Conservation (phyloP, 495 filamentous ascomycete species). For the Trichoderma gamsii region DNA sequence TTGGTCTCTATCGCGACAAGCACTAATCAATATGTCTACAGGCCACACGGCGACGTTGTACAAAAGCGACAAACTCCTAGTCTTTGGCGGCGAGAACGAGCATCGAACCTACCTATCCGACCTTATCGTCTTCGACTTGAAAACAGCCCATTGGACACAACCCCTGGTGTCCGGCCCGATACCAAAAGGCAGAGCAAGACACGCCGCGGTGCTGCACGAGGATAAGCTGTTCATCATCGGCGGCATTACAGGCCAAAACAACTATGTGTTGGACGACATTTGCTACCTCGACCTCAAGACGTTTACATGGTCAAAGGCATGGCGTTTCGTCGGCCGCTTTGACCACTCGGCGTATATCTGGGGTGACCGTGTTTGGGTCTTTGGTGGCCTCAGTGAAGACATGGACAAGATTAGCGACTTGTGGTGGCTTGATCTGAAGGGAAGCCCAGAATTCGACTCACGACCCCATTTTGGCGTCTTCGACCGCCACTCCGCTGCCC, state of each 20-base stretch:
- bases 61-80: conserved; percentile 85
- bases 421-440: conserved; percentile 94
- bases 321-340: conserved; percentile 89
- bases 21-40: conserved; percentile 28
- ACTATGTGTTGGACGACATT: conserved; percentile 85
- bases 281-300: conserved; percentile 95
- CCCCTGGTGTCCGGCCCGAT: conserved; percentile 76
- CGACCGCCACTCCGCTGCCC: conserved; percentile 32
- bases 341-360: conserved; percentile 92
- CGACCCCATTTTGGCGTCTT: conserved; percentile 63
- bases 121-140: conserved; percentile 90
- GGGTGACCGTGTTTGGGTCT: conserved; percentile 89
- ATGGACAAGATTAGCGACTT: conserved; percentile 94
- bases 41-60: conserved; percentile 95
- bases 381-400: conserved; percentile 85
- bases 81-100: conserved; percentile 97
- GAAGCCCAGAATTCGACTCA: conserved; percentile 74
- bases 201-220: conserved; percentile 90
- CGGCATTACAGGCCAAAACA: conserved; percentile 81
- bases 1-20: background rate
- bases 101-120: conserved; percentile 92
- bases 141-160: conserved; percentile 89
- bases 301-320: conserved; percentile 94
- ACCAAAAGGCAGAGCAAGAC: conserved; percentile 82
- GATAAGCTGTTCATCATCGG: conserved; percentile 94